Base-by-base conservation (phyloP, 257 asterid genomes). In the Gynochthodes officinalis region DNA sequence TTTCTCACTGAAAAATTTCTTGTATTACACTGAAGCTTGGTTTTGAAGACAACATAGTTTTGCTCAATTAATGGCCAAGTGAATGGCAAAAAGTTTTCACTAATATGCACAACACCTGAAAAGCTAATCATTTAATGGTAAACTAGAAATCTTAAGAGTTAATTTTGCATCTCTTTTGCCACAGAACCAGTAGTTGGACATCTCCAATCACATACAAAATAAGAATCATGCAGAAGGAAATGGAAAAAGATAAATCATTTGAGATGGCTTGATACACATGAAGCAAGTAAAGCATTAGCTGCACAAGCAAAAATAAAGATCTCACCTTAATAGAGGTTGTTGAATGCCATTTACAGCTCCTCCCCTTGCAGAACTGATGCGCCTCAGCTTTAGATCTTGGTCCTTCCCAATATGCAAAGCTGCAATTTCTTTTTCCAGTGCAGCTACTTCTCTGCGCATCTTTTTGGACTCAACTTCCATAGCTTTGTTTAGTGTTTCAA, bases 381-480 rank as follows among this genome's bases (percentile, higher is more conserved):
- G 89, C 55, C 90, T 70, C 75, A 72, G 69, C 77, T 83, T 86
- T 65, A 73, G 95, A 73, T 90, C 96, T 44, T 85, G 90, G 58
- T 89, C 96, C 72, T 88, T 93, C 70, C 87, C 91, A 8, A 39
- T 83, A 79, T 95, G 90, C 71, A 88, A 71, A 14, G 91, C 87
- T 71, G 87, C 84, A 69, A 89, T 82, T 77, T 93, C 98, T 87
- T 89, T 90, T 70, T 88, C 98, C 93, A 87, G 82, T 28, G 87
- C 86, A 79, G 96, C 91, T 68, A 89, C 87, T 79, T 93, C 96
- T 79, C 98, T 86, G 60, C 96, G 85, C 95, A 86, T 88, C 76
- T 84, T 93, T 85, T 89, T 93, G 71, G 96, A 88, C 82, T 90
- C 96, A 35, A 88, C 89, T 73, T 85, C 96, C 96, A 89, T 92